phyloP scores from a whole-genome alignment of 148 eudicot genomes.

The Camellia granthamiana region DNA sequence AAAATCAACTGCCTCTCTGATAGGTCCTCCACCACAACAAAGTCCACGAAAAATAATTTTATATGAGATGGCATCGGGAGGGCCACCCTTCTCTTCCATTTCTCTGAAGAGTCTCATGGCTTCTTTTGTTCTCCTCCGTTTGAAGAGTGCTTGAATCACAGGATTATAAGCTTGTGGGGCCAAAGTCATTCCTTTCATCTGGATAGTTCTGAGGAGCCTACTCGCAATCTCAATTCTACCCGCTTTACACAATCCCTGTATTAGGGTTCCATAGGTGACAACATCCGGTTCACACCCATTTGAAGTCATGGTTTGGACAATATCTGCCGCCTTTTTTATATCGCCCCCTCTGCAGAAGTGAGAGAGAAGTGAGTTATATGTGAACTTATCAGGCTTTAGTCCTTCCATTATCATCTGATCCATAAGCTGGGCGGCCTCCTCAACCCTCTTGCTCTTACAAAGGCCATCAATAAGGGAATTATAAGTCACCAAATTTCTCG shows the following conservation, averaged over 20 bases:
- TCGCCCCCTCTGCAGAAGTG: slow-evolving; percentile 84
- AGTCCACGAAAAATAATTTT: slow-evolving; percentile 81
- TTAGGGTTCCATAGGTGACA: slow-evolving; percentile 84
- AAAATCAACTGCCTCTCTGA: slow-evolving; percentile 87
- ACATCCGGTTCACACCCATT: slow-evolving; percentile 92
- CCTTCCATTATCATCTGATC: slow-evolving; percentile 98
- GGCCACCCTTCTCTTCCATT: slow-evolving; percentile 72
- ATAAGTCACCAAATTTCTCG: slow-evolving; percentile 70
- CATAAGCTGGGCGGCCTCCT: slow-evolving; percentile 81
- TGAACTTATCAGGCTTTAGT: slow-evolving; percentile 79
- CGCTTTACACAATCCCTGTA: slow-evolving; percentile 88
- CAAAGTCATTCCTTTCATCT: slow-evolving; percentile 75
- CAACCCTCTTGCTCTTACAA: slow-evolving; percentile 58
- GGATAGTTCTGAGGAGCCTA: slow-evolving; percentile 73
- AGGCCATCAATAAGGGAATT: slow-evolving; percentile 88
- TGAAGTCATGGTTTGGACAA: slow-evolving; percentile 85
- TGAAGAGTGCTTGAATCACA: slow-evolving; percentile 68
- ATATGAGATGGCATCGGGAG: slow-evolving; percentile 72
- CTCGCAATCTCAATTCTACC: slow-evolving; percentile 69
- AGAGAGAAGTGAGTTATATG: slow-evolving; percentile 74
- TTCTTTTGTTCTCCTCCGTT: slow-evolving; percentile 49
- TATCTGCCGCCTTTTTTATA: slow-evolving; percentile 83
- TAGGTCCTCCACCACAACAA: slow-evolving; percentile 87
- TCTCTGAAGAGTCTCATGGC: slow-evolving; percentile 76
- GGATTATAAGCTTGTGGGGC: slow-evolving; percentile 91